phyloP scores from a whole-genome alignment of 805 yeast genomes.

The Brettanomyces anomalus region DNA sequence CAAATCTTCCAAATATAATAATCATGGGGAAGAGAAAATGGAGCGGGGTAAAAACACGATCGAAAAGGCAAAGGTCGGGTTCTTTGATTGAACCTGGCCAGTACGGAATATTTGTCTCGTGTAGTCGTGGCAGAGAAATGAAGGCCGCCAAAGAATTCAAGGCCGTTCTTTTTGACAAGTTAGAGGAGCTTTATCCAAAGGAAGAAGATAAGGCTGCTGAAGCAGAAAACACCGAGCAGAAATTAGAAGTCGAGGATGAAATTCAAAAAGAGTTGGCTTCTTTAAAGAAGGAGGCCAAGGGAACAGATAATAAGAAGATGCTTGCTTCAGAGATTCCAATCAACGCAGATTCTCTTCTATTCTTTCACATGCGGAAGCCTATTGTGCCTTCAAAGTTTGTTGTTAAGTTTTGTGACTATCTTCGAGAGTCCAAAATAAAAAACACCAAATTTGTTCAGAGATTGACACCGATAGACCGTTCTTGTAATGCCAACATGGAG shows the following conservation, averaged over 20 bases:
- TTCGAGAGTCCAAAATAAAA: constrained; percentile 40
- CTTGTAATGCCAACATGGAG: constrained; percentile 63
- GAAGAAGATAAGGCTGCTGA: constrained; percentile 20
- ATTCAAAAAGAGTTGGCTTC: constrained; percentile 63
- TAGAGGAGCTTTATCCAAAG: constrained; percentile 13
- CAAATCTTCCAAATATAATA: too few relatives aligned
- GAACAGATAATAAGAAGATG: constrained; percentile 30
- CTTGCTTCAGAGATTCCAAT: constrained; percentile 51
- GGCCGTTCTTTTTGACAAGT: constrained; percentile 45
- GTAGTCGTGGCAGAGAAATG: constrained; percentile 71
- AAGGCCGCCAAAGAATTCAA: constrained; percentile 70
- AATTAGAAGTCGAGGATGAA: constrained; percentile 63
- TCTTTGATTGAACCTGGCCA: constrained; percentile 71
- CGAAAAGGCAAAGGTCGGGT: constrained; percentile 34
- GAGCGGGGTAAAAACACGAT: constrained; percentile 9
- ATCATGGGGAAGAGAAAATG: constrained; percentile 1
- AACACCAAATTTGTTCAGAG: constrained; percentile 69
- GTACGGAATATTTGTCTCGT: constrained; percentile 83
- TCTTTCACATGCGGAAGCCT: constrained; percentile 73
- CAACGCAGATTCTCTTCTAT: constrained; percentile 77
- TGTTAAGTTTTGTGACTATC: constrained; percentile 51
- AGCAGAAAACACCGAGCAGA: constrained; percentile 29
- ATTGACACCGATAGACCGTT: constrained; percentile 67
- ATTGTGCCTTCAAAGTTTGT: constrained; percentile 72
- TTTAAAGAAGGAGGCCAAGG: constrained; percentile 32